Percentiles rank a stretch among this genome's conserved stretches.
Conservation (phyloP, 2,329 filamentous ascomycete species). For the Ambrosiella beaveri region DNA sequence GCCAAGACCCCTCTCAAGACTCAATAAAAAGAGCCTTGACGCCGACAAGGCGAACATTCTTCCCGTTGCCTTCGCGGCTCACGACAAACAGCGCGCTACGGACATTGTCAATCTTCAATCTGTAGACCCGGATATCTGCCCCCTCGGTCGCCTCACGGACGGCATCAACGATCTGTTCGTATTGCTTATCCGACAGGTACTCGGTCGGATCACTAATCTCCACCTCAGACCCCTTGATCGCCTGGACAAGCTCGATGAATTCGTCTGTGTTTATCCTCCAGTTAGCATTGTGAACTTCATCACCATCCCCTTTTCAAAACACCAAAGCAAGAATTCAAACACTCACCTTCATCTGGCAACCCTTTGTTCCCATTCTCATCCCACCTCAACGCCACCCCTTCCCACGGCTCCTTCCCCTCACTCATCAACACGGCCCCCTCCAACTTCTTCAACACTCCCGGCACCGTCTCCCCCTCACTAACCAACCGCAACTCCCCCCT, state of each 20-base stretch:
- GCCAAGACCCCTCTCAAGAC: conserved; percentile 25
- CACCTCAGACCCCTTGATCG: conserved; percentile 36
- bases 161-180: conserved; percentile 50
- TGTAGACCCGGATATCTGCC: conserved; percentile 57
- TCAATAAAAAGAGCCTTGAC: conserved; percentile 65
- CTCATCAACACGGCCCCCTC: conserved; percentile 40
- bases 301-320: background rate
- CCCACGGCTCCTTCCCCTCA: conserved; percentile 75
- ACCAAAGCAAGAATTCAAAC: conserved; percentile 9
- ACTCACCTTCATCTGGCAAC: conserved; percentile 45
- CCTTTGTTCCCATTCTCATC: conserved; percentile 30
- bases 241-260: conserved; percentile 48
- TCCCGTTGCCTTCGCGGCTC: conserved; percentile 37
- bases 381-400: conserved; percentile 53
- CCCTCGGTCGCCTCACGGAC: conserved; percentile 46
- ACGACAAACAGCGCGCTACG: conserved; percentile 69
- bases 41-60: conserved; percentile 50
- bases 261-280: conserved; percentile 33
- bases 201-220: conserved; percentile 48
- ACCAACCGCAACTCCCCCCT: conserved; percentile 31
- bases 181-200: conserved; percentile 59
- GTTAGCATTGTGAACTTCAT: background rate
- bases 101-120: conserved; percentile 35
- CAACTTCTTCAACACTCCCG: conserved; percentile 35
- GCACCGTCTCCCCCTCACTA: conserved; percentile 40